Evolutionary conservation across 257 asterid genomes (phyloP), one percentile per base, ranked within the genome.

Genomic region (Thymus mandschuricus): DNA sequence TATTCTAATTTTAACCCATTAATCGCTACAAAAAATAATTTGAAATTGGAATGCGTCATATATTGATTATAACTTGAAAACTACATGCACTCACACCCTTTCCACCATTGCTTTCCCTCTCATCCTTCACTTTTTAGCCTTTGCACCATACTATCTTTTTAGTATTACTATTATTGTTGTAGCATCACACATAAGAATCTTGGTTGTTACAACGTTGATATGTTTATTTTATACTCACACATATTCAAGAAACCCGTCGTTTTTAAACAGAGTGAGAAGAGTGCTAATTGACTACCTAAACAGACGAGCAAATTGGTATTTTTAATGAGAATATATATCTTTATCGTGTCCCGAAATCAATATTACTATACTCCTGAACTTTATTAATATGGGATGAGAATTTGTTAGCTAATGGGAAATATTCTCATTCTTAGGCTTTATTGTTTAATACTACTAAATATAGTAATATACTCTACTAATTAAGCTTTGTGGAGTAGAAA

Each of bases 321-420:
- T 66, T 78, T 38, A 29, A 21, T 65, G 69, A 71, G 88, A 81
- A 84, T 82, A 70, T 21, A 76, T 66, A 73, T 79, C 78, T 70
- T 67, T 31, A 64, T 72, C 68, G 11, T 76, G 76, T 75, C 40
- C 34, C 9, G 79, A 71, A 21, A 82, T 78, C 59, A 60, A 48
- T 68, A 62, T 71, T 62, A 69, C 75, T 57, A 51, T 44, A 43
- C 30, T 52, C 31, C 31, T 4, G 6, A 70, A 10, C 76, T 62
- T 71, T 72, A 12, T 45, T 61, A 38, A 13, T 34, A 31, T 54
- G 46, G 63, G 57, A n/a, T 55, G 15, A 44, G 64, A 75, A 58
- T 66, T 57, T 48, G 41, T 48, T 31, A 8, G 43, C 30, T 41
- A 50, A 13, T 44, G 64, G 13, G 15, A 40, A 59, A 48, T 46